Conservation (phyloP, 768 basidiomycete species). For the Dacryopinax spathularia region DNA sequence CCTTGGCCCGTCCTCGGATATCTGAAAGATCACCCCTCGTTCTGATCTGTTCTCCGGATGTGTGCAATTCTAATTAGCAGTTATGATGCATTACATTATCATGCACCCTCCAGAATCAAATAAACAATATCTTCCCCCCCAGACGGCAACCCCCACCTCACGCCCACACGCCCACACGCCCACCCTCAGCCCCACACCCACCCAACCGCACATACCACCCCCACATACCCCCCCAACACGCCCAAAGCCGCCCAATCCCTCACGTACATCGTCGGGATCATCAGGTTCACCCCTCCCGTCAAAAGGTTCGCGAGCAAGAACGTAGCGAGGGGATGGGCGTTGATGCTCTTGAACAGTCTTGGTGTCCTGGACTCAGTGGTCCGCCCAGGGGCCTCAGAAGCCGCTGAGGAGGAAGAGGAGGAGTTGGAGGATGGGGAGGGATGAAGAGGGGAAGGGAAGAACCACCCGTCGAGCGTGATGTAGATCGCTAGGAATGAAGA, state of each 20-base stretch:
- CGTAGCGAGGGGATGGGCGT: constrained; percentile 59
- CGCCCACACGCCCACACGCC: neutral
- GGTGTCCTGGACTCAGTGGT: constrained; percentile 25
- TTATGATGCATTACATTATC: no score
- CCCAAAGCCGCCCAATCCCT: constrained; percentile 41
- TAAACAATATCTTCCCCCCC: no score
- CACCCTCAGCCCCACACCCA: constrained; percentile 37
- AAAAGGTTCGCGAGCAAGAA: constrained; percentile 78
- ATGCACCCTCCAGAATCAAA: no score
- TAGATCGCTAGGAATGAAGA: constrained; percentile 71
- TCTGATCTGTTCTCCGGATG: no score
- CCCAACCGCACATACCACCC: constrained; percentile 43
- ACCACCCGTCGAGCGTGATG: constrained; percentile 55
- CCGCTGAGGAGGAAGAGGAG: neutral
- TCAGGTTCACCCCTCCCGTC: constrained; percentile 74
- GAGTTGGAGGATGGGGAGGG: neutral
- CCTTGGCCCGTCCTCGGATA: no score
- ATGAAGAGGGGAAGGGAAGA: constrained; percentile 36
- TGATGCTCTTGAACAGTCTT: constrained; percentile 61
- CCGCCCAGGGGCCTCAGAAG: neutral
- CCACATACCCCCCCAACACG: constrained; percentile 48
- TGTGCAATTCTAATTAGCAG: no score
- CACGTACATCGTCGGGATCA: constrained; percentile 68
- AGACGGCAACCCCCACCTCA: neutral
- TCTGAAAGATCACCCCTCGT: no score